Evolutionary conservation across 345 rosid species (phyloP).

Genomic region (Cardamine resedifolia): DNA sequence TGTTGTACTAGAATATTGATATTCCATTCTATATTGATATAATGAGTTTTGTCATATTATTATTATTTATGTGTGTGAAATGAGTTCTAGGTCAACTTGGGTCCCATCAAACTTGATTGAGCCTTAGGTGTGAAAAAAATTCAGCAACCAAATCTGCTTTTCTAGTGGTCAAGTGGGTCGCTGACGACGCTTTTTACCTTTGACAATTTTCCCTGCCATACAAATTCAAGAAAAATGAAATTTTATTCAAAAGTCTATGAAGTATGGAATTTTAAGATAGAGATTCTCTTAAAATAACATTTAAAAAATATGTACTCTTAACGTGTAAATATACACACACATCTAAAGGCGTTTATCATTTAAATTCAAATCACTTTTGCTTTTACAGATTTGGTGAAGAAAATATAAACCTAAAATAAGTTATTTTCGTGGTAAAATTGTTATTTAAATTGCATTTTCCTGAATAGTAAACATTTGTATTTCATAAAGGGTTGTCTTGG

Average conservation of each 20-base stretch:
- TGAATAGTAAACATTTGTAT: not conserved
- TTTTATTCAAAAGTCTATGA: slow-evolving; percentile 5
- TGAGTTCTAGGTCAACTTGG: slow-evolving; percentile 28
- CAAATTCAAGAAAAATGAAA: not conserved
- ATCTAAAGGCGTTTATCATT: slow-evolving; percentile 26
- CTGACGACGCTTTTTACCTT: slow-evolving; percentile 18
- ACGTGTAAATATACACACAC: not conserved
- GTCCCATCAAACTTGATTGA: slow-evolving; percentile 34
- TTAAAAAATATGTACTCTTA: not conserved
- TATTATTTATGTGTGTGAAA: slow-evolving; percentile 28
- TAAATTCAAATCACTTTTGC: slow-evolving; percentile 30
- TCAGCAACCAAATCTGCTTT: slow-evolving; percentile 31
- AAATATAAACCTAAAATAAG: not conserved
- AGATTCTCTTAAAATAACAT: not conserved
- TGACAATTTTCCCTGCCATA: slow-evolving; percentile 17
- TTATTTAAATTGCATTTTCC: not conserved
- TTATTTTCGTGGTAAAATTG: not conserved
- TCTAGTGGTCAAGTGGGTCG: slow-evolving; percentile 25
- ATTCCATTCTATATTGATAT: not conserved
- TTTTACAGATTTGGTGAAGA: slow-evolving; percentile 33
- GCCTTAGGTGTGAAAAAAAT: slow-evolving; percentile 23
- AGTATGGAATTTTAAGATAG: slow-evolving; percentile 1
- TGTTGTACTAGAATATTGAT: slow-evolving; percentile 19
- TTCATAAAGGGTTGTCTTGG: not conserved
- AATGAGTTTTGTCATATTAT: not conserved